These are phyloP conservation scores for Pistacia integerrima DNA, from an alignment of 345 rosid species.

Conservation along the genomic window DNA sequence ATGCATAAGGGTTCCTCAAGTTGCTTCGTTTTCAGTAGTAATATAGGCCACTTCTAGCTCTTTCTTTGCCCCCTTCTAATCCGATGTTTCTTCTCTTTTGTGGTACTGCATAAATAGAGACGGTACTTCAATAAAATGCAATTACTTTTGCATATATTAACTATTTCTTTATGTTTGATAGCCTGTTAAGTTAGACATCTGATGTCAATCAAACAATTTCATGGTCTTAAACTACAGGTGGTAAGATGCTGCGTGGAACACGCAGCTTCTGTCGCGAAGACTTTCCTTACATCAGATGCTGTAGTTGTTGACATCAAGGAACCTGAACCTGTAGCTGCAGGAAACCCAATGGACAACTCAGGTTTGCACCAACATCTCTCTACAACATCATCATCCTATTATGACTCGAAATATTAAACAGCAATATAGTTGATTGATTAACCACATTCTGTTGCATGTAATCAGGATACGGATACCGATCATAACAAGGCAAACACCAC, in stretches of 20 bases:
- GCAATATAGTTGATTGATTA: not conserved
- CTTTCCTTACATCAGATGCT: constrained; percentile 41
- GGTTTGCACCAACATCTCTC: constrained; percentile 8
- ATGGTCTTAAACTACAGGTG: constrained; percentile 1
- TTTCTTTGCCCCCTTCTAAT: no score
- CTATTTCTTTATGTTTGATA: not conserved
- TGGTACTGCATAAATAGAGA: not conserved
- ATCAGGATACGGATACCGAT: not conserved
- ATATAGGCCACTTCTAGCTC: no score
- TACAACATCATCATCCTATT: not conserved
- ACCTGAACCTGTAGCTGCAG: constrained; percentile 29
- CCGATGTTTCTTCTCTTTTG: no score
- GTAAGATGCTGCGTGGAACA: constrained; percentile 46
- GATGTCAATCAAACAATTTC: not conserved
- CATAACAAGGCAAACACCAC: not conserved
- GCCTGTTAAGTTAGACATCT: not conserved
- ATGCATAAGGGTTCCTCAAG: no score
- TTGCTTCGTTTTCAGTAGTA: no score
- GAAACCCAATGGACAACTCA: constrained; percentile 43
- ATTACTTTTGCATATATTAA: not conserved
- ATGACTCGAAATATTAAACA: not conserved
- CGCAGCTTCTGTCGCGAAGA: constrained; percentile 38
- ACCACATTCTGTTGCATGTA: not conserved
- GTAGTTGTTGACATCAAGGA: constrained; percentile 46
- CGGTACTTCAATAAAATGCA: no score